Conservation (phyloP, 2,329 filamentous ascomycete species). For the Diplodia mutila region DNA sequence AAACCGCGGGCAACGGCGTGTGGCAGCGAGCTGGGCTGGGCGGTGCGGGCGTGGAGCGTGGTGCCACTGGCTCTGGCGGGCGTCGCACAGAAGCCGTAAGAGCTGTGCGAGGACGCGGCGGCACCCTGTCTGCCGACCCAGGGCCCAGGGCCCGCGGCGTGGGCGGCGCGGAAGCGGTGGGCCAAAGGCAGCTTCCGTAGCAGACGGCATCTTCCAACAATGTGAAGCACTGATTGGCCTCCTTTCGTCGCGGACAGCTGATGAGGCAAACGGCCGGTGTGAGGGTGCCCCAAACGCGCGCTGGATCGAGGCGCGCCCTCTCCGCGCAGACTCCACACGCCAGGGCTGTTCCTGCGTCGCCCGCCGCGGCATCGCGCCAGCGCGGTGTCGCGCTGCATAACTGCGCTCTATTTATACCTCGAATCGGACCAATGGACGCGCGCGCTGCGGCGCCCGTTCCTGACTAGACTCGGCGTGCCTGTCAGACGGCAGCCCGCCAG, state of each 20-base stretch:
- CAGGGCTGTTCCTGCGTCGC: constrained; percentile 20
- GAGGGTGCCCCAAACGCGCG: constrained; percentile 12
- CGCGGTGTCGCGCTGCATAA: constrained; percentile 20
- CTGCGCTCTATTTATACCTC: constrained; percentile 17
- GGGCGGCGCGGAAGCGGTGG: constrained; percentile 1
- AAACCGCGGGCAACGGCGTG: constrained; percentile 19
- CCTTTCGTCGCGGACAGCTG: constrained; percentile 6
- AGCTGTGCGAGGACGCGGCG: constrained; percentile 16
- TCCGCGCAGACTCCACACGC: constrained; percentile 18
- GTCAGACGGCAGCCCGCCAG: constrained; percentile 2
- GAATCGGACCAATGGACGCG: constrained; percentile 14
- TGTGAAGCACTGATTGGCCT: constrained; percentile 15
- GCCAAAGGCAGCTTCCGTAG: constrained; percentile 7
- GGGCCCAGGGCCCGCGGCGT: background rate
- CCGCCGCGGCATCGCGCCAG: constrained; percentile 14
- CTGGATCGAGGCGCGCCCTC: constrained; percentile 21
- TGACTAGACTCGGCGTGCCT: constrained; percentile 21
- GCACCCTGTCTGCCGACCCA: background rate
- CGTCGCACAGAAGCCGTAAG: constrained; percentile 14
- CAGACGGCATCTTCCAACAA: constrained; percentile 19
- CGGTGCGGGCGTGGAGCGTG: constrained; percentile 7
- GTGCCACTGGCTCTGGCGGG: background rate
- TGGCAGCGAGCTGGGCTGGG: background rate
- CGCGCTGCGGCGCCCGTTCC: constrained; percentile 20
- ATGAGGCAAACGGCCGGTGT: constrained; percentile 19